Conservation (phyloP, 371 early-diverging fungal species). For the Saksenaea oblongispora region DNA sequence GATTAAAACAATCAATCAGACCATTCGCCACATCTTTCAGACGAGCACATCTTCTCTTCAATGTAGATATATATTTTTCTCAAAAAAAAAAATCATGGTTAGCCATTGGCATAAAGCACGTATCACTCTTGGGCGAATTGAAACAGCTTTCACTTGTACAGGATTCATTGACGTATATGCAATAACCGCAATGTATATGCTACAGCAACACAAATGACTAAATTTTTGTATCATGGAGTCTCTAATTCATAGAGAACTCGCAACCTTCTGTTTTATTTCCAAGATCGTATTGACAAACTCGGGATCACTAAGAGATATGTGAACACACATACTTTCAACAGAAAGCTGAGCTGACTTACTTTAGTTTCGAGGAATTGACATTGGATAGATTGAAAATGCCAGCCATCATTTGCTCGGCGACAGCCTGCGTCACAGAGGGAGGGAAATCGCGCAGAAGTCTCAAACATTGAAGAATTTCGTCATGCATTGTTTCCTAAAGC, state of each 20-base stretch:
- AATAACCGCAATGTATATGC: no score
- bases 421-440: conserved; percentile 62
- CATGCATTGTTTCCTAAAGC: conserved; percentile 51
- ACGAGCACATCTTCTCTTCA: neutral
- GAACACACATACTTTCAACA: no score
- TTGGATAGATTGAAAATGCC: conserved; percentile 68
- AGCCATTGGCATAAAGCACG: no score
- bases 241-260: conserved; percentile 30
- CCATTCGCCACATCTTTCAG: neutral
- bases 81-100: no score
- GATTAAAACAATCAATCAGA: neutral
- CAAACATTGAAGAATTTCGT: conserved; percentile 66
- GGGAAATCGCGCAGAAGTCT: conserved; percentile 65
- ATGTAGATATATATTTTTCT: neutral
- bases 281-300: conserved; percentile 49
- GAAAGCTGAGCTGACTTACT: conserved; percentile 31
- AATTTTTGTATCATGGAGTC: neutral
- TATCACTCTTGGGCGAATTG: no score
- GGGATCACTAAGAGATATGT: conserved; percentile 24
- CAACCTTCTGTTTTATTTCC: conserved; percentile 51
- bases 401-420: conserved; percentile 82
- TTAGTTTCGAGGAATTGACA: conserved; percentile 48
- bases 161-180: no score
- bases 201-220: no score
- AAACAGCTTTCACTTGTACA: no score